Conservation (phyloP, 345 rosid species). For the Rhodamnia rubescens region DNA sequence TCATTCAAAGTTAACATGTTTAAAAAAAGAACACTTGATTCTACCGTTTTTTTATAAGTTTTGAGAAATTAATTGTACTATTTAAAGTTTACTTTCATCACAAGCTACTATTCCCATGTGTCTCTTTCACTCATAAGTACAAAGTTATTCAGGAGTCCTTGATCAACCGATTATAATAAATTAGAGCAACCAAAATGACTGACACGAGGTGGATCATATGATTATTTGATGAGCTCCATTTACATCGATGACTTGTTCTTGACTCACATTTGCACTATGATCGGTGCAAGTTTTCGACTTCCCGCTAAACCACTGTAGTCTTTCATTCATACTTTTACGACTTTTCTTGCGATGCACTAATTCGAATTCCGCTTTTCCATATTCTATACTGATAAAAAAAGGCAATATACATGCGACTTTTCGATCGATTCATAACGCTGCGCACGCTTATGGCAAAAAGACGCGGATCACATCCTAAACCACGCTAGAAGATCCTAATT, state of each 20-base stretch:
- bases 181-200: not conserved
- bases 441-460: not conserved
- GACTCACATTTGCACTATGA: not conserved
- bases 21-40: not conserved
- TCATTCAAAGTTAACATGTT: not conserved
- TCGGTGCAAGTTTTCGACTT: not conserved
- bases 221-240: not conserved
- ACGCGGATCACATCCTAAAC: not conserved
- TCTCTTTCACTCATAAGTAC: not conserved
- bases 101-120: not conserved
- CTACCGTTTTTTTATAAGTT: not conserved
- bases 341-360: not conserved
- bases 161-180: not conserved
- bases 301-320: not conserved
- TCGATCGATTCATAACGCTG: not conserved
- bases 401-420: not conserved
- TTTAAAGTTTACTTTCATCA: not conserved
- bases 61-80: not conserved
- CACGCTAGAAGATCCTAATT: not conserved
- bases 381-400: not conserved
- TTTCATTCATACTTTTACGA: not conserved
- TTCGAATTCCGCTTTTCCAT: not conserved
- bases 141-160: not conserved
- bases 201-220: not conserved
- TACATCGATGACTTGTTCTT: not conserved